A percentile compares a stretch with the other conserved stretches of the same genome.
Conservation (phyloP, 2,329 filamentous ascomycete genomes). For the Nothopassalora personata region DNA sequence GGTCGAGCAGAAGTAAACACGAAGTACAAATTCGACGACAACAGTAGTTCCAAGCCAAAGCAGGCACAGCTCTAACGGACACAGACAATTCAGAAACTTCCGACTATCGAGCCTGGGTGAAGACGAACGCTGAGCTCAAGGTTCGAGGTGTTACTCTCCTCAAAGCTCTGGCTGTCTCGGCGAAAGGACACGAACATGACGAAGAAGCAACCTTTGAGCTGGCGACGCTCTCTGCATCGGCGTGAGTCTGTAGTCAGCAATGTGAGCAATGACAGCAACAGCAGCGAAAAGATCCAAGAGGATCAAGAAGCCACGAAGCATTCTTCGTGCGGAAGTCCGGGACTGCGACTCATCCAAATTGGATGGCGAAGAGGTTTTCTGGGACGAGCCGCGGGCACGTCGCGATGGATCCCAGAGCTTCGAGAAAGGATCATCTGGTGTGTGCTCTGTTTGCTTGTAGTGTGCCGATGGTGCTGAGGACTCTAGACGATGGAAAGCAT, state of each 20-base stretch:
- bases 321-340: neutral
- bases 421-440: neutral
- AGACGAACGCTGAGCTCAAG: too few relatives aligned
- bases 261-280: neutral
- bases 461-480: neutral
- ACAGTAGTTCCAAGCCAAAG: too few relatives aligned
- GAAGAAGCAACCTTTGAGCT: too few relatives aligned
- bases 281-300: neutral
- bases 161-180: too few relatives aligned
- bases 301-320: neutral
- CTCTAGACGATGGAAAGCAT: neutral
- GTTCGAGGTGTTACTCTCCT: too few relatives aligned
- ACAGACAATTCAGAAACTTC: too few relatives aligned
- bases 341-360: neutral
- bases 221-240: too few relatives aligned
- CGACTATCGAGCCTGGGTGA: too few relatives aligned
- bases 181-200: too few relatives aligned
- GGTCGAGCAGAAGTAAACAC: too few relatives aligned
- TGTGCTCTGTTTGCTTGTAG: neutral
- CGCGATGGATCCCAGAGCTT: neutral
- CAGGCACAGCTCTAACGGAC: too few relatives aligned
- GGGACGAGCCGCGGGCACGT: neutral
- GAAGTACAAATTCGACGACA: too few relatives aligned
- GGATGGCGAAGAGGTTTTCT: neutral
- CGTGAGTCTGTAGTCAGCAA: neutral